phyloP scores from a whole-genome alignment of 352 stramenopile species.

The Phytopythium ostracodes region DNA sequence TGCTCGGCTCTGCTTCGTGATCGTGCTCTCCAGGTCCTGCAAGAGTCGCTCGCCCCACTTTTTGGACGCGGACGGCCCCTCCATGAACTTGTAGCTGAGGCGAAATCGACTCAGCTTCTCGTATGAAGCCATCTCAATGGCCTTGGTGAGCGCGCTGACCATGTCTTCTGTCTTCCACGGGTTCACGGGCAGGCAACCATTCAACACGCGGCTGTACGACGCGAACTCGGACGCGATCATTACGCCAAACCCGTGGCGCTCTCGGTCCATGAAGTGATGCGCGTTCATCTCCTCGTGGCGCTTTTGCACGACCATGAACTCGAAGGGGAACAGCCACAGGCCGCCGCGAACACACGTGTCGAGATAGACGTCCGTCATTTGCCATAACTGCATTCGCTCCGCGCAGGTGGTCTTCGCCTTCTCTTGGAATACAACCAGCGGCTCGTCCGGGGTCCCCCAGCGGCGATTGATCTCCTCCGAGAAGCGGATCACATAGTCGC shows the following conservation, averaged over 20 bases:
- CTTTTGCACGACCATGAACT: slow-evolving; percentile 72
- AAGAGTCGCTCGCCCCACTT: slow-evolving; percentile 95
- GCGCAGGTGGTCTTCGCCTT: slow-evolving; percentile 57
- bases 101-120: slow-evolving; percentile 70
- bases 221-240: slow-evolving; percentile 97
- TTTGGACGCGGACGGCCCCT: slow-evolving; percentile 51
- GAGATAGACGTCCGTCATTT: slow-evolving; percentile 63
- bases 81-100: slow-evolving; percentile 88
- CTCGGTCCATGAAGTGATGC: slow-evolving; percentile 15
- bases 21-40: slow-evolving; percentile 89
- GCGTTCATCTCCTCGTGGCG: slow-evolving; percentile 37
- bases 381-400: slow-evolving; percentile 67
- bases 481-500: slow-evolving; percentile 89
- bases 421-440: slow-evolving; percentile 75
- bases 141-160: slow-evolving; percentile 57
- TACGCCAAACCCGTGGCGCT: slow-evolving; percentile 56
- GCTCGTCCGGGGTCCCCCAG: slow-evolving; percentile 46
- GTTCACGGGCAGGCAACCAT: slow-evolving; percentile 96
- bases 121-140: slow-evolving; percentile 71
- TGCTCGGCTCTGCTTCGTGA: slow-evolving; percentile 31
- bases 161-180: slow-evolving; percentile 95
- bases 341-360: slow-evolving; percentile 66
- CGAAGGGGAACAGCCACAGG: slow-evolving; percentile 70
- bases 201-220: slow-evolving; percentile 94
- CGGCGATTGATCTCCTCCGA: slow-evolving; percentile 91